phyloP scores from a whole-genome alignment of 2,329 filamentous ascomycete species.

The Cryoendolithus antarcticus region DNA sequence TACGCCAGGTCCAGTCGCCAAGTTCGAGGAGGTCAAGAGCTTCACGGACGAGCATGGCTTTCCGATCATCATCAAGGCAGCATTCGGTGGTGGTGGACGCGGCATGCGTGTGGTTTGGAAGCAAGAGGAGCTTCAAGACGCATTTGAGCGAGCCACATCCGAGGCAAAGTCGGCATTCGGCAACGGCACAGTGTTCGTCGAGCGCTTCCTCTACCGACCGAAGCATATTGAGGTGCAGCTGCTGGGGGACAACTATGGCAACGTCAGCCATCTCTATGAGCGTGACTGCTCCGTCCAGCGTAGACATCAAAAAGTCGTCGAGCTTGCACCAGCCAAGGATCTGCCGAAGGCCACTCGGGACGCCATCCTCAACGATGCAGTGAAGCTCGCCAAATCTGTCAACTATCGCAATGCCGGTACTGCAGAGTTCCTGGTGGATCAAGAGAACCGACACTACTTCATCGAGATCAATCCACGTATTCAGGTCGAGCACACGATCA shows the following conservation, averaged over 20 bases:
- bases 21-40: constrained; percentile 80
- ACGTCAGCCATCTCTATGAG: constrained; percentile 96
- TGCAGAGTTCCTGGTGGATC: constrained; percentile 95
- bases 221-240: constrained; percentile 99
- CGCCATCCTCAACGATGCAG: constrained; percentile 77
- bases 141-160: constrained; percentile 89
- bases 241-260: constrained; percentile 92
- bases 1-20: constrained; percentile 76
- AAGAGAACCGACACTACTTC: constrained; percentile 95
- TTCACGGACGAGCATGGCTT: constrained; percentile 96
- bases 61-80: constrained; percentile 99
- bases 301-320: constrained; percentile 97
- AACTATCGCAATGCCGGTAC: constrained; percentile 98
- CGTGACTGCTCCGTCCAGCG: constrained; percentile 98
- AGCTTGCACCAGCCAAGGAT: constrained; percentile 93
- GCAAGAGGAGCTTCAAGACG: constrained; percentile 66
- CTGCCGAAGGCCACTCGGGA: constrained; percentile 74
- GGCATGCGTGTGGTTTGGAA: constrained; percentile 98
- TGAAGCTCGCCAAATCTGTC: constrained; percentile 86
- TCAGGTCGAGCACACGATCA: constrained; percentile 99
- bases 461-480: constrained; percentile 99
- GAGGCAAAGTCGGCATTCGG: constrained; percentile 96
- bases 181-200: constrained; percentile 96
- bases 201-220: constrained; percentile 94
- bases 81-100: constrained; percentile 91